phyloP scores from a whole-genome alignment of 805 yeast genomes.

The Starmerella stellata region DNA sequence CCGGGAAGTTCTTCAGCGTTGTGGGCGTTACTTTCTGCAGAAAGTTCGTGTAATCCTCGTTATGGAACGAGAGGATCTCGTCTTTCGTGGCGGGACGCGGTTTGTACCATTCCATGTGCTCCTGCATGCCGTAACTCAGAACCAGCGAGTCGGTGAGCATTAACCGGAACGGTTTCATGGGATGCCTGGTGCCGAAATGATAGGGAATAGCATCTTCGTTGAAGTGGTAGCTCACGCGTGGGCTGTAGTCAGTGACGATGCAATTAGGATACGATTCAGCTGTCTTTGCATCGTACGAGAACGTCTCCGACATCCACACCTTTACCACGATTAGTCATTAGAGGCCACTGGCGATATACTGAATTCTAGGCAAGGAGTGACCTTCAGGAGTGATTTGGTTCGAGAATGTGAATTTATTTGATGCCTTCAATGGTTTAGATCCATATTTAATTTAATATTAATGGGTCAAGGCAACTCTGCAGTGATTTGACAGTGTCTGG shows the following conservation, averaged over 20 bases:
- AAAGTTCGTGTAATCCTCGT: conserved; percentile 71
- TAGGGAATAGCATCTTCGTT: conserved; percentile 63
- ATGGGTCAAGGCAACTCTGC: no score
- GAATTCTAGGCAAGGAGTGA: no score
- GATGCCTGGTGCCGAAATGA: conserved; percentile 86
- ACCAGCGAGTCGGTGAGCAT: conserved; percentile 89
- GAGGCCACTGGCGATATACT: not conserved
- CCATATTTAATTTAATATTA: not conserved
- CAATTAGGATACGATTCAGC: conserved; percentile 30
- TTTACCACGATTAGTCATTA: no score
- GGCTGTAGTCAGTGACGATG: conserved; percentile 16
- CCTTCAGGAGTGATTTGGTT: no score
- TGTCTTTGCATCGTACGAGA: conserved; percentile 29
- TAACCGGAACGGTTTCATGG: conserved; percentile 94
- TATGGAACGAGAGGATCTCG: conserved; percentile 66
- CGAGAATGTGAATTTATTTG: not conserved
- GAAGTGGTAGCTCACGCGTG: conserved; percentile 66
- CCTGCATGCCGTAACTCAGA: conserved; percentile 65
- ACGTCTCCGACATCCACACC: conserved; percentile 24
- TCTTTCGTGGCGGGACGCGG: conserved; percentile 69
- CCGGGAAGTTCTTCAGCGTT: conserved; percentile 39
- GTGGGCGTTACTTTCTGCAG: conserved; percentile 63
- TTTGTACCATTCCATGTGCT: conserved; percentile 72
- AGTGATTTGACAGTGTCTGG: no score
- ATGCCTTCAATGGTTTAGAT: not conserved